Evolutionary conservation across 768 basidiomycete species (phyloP).

Genomic region (Basidioascus undulatus): DNA sequence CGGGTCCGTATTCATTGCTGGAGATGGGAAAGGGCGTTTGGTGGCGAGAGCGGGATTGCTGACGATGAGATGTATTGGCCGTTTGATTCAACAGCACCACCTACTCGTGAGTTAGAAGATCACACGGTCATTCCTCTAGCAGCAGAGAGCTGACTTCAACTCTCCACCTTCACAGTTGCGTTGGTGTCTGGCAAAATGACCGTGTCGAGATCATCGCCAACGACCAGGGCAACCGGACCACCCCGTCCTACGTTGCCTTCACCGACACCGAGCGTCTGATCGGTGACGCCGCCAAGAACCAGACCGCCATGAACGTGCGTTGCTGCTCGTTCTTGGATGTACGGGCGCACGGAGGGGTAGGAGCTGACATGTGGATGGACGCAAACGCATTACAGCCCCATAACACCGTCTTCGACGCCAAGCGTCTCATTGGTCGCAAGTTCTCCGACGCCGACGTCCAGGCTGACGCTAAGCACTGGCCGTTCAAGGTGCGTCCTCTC

Average conservation of each 20-base stretch:
- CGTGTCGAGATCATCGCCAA: constrained; percentile 22
- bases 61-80: no score
- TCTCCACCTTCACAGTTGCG: constrained; percentile 25
- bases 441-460: constrained; percentile 32
- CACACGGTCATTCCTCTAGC: no score
- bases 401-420: constrained; percentile 78
- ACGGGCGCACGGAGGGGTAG: no score
- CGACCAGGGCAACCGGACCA: constrained; percentile 23
- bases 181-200: constrained; percentile 23
- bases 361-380: no score
- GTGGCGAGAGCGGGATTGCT: no score
- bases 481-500: not conserved
- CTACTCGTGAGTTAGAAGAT: no score
- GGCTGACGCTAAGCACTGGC: constrained; percentile 25
- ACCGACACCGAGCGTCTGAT: constrained; percentile 64
- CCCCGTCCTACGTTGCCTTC: constrained; percentile 27
- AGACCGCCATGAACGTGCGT: constrained; percentile 95
- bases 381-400: constrained; percentile 10
- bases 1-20: no score
- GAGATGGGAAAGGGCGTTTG: no score
- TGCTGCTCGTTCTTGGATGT: no score
- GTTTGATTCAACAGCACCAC: not conserved
- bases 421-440: constrained; percentile 90
- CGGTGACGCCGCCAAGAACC: constrained; percentile 97
- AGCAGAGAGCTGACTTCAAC: no score